phyloP scores from a whole-genome alignment of 1,284 basidiomycete species.

The Tylopilus sp. region DNA sequence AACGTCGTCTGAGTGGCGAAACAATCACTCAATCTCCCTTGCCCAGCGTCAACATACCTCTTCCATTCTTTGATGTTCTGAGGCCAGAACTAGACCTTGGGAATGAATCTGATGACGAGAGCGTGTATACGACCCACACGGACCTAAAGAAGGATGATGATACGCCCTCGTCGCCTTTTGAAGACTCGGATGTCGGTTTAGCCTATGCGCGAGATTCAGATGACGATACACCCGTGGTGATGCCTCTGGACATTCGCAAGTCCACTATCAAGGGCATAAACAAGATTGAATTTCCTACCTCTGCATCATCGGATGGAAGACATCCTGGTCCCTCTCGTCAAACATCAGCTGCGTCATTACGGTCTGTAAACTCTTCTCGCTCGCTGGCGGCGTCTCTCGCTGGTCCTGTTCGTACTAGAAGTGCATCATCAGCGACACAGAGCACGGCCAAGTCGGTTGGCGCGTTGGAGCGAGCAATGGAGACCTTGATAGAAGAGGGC shows the following conservation, averaged over 20 bases:
- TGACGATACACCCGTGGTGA: constrained; percentile 38
- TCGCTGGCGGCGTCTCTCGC: constrained; percentile 24
- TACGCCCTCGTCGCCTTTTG: constrained; percentile 44
- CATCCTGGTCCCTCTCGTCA: constrained; percentile 24
- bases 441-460: constrained; percentile 29
- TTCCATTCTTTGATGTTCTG: constrained; percentile 46
- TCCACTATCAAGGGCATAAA: constrained; percentile 30
- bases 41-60: constrained; percentile 23
- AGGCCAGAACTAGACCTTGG: constrained; percentile 30
- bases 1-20: constrained; percentile 35
- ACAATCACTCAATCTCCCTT: constrained; percentile 32
- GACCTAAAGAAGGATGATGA: constrained; percentile 22
- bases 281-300: constrained; percentile 29
- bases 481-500: constrained; percentile 49
- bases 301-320: constrained; percentile 7
- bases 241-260: constrained; percentile 35
- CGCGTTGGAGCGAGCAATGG: constrained; percentile 49
- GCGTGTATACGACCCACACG: constrained; percentile 34
- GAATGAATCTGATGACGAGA: constrained; percentile 36
- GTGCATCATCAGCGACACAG: constrained; percentile 33
- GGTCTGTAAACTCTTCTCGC: constrained; percentile 22
- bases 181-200: constrained; percentile 42
- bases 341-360: constrained; percentile 23
- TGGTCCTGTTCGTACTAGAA: constrained; percentile 24
- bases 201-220: constrained; percentile 55